A percentile compares a stretch with the other conserved stretches of the same genome.
These are phyloP conservation scores for Fusarium verrucosum DNA, from an alignment of 2,329 filamentous ascomycete genomes.

Conservation along the genomic window DNA sequence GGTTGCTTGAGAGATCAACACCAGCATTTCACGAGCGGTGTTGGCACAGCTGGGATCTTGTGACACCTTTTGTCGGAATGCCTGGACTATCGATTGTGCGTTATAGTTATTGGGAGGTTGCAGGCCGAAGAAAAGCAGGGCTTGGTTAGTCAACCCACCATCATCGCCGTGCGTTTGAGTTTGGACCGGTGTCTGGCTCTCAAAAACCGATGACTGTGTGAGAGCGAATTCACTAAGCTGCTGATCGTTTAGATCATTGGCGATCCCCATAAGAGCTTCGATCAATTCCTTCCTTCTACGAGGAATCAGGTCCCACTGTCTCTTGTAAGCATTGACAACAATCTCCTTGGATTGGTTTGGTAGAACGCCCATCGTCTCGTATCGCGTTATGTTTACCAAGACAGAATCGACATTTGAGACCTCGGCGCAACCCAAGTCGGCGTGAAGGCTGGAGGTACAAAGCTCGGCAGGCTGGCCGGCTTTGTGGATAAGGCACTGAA, in stretches of 20 bases:
- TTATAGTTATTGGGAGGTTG: constrained; percentile 50
- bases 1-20: constrained; percentile 48
- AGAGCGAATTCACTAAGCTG: constrained; percentile 51
- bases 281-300: constrained; percentile 46
- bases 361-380: constrained; percentile 51
- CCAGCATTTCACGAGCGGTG: constrained; percentile 48
- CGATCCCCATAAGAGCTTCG: constrained; percentile 48
- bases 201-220: constrained; percentile 52
- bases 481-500: constrained; percentile 56
- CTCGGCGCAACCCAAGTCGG: constrained; percentile 46
- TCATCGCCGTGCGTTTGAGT: constrained; percentile 45
- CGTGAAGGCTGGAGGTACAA: constrained; percentile 47
- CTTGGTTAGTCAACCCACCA: constrained; percentile 46
- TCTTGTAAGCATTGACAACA: constrained; percentile 52
- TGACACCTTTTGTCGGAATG: constrained; percentile 49
- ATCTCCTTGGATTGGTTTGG: constrained; percentile 50
- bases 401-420: constrained; percentile 41
- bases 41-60: constrained; percentile 46
- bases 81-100: constrained; percentile 48
- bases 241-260: constrained; percentile 50
- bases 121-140: constrained; percentile 49
- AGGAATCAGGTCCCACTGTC: constrained; percentile 53
- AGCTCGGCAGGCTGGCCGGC: constrained; percentile 48
- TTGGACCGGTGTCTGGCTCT: constrained; percentile 48
- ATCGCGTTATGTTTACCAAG: constrained; percentile 47